Evolutionary conservation across 257 asterid genomes (phyloP).

Genomic region (Solanum chmielewskii): DNA sequence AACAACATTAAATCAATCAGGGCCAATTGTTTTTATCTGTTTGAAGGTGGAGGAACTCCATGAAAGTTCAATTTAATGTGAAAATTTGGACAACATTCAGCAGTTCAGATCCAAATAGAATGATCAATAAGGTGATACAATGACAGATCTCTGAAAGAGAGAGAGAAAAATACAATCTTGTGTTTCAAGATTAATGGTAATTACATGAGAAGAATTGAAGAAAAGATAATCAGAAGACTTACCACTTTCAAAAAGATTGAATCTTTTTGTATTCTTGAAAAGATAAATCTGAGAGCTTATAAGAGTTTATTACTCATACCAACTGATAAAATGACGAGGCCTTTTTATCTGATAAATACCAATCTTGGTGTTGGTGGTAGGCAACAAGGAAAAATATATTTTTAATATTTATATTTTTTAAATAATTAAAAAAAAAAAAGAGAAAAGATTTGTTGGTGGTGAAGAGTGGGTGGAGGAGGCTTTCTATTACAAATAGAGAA

Average conservation of each 20-base stretch:
- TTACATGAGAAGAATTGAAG: too few species aligned
- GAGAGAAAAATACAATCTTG: not conserved
- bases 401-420: not conserved
- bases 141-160: not conserved
- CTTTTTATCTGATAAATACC: not conserved
- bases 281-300: constrained; percentile 3
- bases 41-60: not conserved
- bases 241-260: not conserved
- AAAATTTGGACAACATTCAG: not conserved
- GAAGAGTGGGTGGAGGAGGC: constrained; percentile 74
- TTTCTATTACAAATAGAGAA: constrained; percentile 38
- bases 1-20: not conserved
- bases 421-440: not conserved
- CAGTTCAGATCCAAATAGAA: not conserved
- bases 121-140: not conserved
- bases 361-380: not conserved
- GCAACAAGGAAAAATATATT: not conserved
- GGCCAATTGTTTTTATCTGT: not conserved
- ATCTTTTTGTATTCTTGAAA: not conserved
- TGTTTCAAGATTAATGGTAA: too few species aligned
- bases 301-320: not conserved
- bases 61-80: not conserved
- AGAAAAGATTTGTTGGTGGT: constrained; percentile 21
- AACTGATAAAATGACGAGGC: not conserved
- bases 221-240: not conserved